Evolutionary conservation across 306 rosid genomes (phyloP), one percentile per base, ranked within the genome.

Genomic region (Abrus pulchellus): DNA sequence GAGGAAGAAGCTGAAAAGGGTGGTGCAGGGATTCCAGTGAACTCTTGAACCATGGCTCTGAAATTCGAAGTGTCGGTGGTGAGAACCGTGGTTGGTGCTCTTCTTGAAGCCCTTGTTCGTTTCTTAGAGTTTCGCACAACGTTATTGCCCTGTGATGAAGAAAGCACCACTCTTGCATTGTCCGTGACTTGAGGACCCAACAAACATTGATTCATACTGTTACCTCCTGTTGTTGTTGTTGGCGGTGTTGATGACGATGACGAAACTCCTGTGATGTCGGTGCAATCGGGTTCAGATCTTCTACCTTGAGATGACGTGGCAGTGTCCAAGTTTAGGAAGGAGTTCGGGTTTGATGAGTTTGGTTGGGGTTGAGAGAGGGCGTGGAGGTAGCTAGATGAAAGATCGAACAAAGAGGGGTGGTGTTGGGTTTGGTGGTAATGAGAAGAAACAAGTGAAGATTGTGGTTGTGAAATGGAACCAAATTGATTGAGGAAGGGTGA

Each of bases 41-140:
- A 94, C 40, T 94, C 97, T 82, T 94, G 99, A 78, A 94, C 99
- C 99, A 91, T 94, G 82, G 97, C 97, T 77, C 99, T 75, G 86
- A 94, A 94, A 72, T 94, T 94, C 0, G 97, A 84, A 7, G 97
- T 93, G 86, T 93, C 99, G 20, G 97, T 94, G 75, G 97, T 93
- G 59, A 94, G 90, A 56, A 94, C 97, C 0, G 97, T 94, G 10
- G 99, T 94, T 2, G 99, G 97, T 10, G 97, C 97, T 73, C 97
- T 74, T 43, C 97, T 86, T 1, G 99, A 93, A 57, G 97, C 99
- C 74, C 99, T 83, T 4, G 92, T 90, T 75, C 99, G 75, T 76
- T 93, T 94, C 92, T 94, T 94, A 1, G 99, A 68, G 77, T 73
- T 90, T 20, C 93, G 84, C 4, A 65, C 68, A 27, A 43, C 78